These are phyloP conservation scores for Dipteronia sinensis DNA, from an alignment of 345 rosid genomes.

Conservation along the genomic window DNA sequence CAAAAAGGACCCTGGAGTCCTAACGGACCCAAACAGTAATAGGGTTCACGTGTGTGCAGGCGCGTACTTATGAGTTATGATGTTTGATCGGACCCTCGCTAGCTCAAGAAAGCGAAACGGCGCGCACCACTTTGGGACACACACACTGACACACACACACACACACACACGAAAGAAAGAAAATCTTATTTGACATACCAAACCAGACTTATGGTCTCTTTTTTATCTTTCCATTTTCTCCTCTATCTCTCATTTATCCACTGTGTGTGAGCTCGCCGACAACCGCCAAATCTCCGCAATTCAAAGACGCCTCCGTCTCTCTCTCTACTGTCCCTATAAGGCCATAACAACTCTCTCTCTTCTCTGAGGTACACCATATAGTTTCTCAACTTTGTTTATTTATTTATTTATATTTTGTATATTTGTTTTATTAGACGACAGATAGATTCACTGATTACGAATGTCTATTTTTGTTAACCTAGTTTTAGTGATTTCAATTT, in stretches of 20 bases:
- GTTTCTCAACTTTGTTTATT: not conserved
- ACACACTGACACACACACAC: no score
- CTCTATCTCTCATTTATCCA: conserved; percentile 32
- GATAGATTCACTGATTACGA: conserved; percentile 15
- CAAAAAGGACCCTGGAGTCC: not conserved
- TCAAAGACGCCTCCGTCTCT: not conserved
- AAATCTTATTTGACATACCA: not conserved
- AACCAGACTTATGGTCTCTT: not conserved
- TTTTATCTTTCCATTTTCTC: conserved; percentile 4
- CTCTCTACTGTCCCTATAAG: conserved; percentile 1
- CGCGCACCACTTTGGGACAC: conserved; percentile 13
- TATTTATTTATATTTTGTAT: not conserved
- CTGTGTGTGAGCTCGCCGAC: conserved; percentile 33
- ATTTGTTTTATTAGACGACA: not conserved
- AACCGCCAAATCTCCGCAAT: conserved; percentile 29
- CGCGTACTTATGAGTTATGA: not conserved
- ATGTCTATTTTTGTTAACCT: conserved; percentile 3
- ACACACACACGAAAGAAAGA: not conserved
- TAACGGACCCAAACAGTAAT: conserved; percentile 16
- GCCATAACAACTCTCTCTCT: not conserved
- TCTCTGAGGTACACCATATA: conserved; percentile 18
- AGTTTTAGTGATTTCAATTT: not conserved
- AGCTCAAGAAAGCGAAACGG: conserved; percentile 30
- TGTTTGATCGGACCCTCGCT: conserved; percentile 30
- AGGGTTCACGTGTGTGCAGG: conserved; percentile 33